Percentiles rank a stretch among this genome's conserved stretches.
These are phyloP conservation scores for Coelastrella sp. DNA, from an alignment of 139 green algal species.

Conservation along the genomic window DNA sequence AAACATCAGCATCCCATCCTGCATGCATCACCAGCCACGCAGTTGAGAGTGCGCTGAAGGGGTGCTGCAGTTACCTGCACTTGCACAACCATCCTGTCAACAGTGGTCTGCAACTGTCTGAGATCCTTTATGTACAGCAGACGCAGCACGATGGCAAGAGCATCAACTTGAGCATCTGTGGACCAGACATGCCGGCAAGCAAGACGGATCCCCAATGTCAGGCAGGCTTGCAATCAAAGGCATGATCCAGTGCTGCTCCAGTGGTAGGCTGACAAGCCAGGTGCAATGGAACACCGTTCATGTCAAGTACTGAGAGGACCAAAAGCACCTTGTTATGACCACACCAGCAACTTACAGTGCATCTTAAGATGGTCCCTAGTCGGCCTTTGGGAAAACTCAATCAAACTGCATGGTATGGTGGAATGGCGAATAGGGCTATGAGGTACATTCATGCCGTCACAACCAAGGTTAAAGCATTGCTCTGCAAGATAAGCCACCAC, in stretches of 20 bases:
- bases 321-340: too few relatives aligned
- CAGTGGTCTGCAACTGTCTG: conserved; percentile 56
- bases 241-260: too few relatives aligned
- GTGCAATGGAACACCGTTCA: too few relatives aligned
- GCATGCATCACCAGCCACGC: not conserved
- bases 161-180: conserved; percentile 64
- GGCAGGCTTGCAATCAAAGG: not conserved
- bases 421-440: too few relatives aligned
- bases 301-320: too few relatives aligned
- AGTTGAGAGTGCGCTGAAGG: not conserved
- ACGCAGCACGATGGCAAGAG: conserved; percentile 65
- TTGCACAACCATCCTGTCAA: conserved; percentile 65
- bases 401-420: too few relatives aligned
- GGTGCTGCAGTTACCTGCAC: conserved; percentile 46
- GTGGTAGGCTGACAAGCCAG: not conserved
- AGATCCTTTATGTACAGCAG: conserved; percentile 79
- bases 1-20: not conserved
- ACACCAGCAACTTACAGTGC: too few relatives aligned
- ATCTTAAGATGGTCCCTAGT: too few relatives aligned
- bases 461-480: too few relatives aligned
- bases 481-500: too few relatives aligned
- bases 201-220: conserved; percentile 2
- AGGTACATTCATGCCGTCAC: too few relatives aligned
- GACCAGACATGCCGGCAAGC: not conserved
- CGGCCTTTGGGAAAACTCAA: too few relatives aligned